Base-by-base conservation (phyloP, 495 filamentous ascomycete species). In the Polyplosphaeria fusca region DNA sequence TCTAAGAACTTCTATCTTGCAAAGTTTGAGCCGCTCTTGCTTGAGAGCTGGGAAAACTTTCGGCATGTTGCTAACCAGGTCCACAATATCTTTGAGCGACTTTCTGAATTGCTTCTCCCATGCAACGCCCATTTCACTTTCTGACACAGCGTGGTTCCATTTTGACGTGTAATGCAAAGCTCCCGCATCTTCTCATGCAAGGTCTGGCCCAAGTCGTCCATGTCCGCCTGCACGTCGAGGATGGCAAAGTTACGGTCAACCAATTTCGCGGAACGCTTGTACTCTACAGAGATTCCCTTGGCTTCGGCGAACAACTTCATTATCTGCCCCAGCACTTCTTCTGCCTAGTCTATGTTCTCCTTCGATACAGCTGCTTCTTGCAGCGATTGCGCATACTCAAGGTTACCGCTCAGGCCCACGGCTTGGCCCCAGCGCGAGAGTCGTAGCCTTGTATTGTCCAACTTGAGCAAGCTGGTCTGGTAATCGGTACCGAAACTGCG, bases 121-220 rank as follows among this genome's bases (percentile, higher is more conserved):
- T 51, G 40, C 14, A 51, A 23, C 11, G 47, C 47, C 47, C 28
- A 51, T 3, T 23, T 51, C 3, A 3, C 23, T 12, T 9, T 37
- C 32, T 51, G 18, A n/a, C 18, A 39, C 4, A 51, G 4, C 3
- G 19, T 51, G 22, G 47, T n/a, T 3, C 47, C 28, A n/a, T 63
- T 63, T 23, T 68, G 67, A 2, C 68, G 65, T 32, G 44, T 30
- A 11, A 61, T 56, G 19, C 62, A 23, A 0, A 68, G 51, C 37
- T 69, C 4, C 27, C 52, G 54, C 61, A 69, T 71, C 27, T 64
- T 66, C 7, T 53, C n/a, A 39, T 63, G 59, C 45, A 70, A 64
- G 20, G 16, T 22, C 45, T 14, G 38, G 7, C 20, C 35, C 13
- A 28, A 24, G 1, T 53, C 41, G 20, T 63, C 65, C 24, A 69